Conservation (phyloP, 176 grass and related monocot genomes). For the Tuctoria greenei region DNA sequence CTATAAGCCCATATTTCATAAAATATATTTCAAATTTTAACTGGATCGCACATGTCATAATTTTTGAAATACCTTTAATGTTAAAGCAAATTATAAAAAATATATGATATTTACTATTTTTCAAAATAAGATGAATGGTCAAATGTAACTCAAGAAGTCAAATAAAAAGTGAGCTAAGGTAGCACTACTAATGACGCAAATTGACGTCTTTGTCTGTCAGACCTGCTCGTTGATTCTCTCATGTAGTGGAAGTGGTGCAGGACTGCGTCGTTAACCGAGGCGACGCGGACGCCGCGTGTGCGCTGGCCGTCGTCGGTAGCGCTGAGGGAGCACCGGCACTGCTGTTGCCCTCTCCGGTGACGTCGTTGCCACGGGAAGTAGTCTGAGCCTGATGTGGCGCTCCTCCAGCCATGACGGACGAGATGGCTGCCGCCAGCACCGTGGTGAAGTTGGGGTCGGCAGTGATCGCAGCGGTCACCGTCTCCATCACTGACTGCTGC, state of each 20-base stretch:
- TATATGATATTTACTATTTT: too few relatives aligned
- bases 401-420: conserved; percentile 56
- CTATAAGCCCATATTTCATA: background rate
- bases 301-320: background rate
- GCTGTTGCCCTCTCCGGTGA: conserved; percentile 27
- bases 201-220: background rate
- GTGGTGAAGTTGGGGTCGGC: conserved; percentile 73
- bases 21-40: background rate
- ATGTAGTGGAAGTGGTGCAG: conserved; percentile 43
- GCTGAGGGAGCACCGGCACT: background rate
- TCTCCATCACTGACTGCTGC: conserved; percentile 52
- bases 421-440: conserved; percentile 69
- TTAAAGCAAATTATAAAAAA: too few relatives aligned
- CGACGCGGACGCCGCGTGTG: background rate
- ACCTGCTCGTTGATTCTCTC: background rate
- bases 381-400: conserved; percentile 20
- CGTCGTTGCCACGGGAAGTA: conserved; percentile 18
- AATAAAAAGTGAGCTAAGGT: too few relatives aligned
- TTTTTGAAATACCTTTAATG: background rate
- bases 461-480: conserved; percentile 65
- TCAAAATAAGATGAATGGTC: too few relatives aligned
- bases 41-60: too few relatives aligned
- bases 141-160: too few relatives aligned
- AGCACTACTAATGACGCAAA: background rate
- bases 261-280: conserved; percentile 31